Evolutionary conservation across 2,329 filamentous ascomycete species (phyloP), one percentile per base, ranked within the genome.

Genomic region (Fusarium sp.): DNA sequence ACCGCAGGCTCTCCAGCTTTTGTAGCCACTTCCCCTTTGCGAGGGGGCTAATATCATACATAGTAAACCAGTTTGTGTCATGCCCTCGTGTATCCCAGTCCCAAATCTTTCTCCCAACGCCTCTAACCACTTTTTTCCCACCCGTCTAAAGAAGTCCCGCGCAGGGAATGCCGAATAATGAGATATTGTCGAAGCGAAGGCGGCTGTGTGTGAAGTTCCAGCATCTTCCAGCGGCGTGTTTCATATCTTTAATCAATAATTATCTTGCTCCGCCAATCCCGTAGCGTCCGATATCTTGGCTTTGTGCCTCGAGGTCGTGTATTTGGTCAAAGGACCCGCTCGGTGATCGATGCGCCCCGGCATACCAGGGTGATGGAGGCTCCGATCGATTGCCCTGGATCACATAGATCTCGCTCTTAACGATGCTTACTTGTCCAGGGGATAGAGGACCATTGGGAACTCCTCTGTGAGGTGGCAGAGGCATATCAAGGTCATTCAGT

Each of bases 391-490:
- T 73, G 28, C 78, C 78, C 58, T 82, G 77, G 16, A 81, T 80
- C 47, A 82, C 72, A 54, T 78, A 79, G 43, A 79, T 71, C 50
- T 82, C 81, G 68, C 79, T 82, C 34, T 74, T 78, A 37, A 70
- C 73, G 11, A 76, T 71, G 28, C 62, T 73, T 9, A 36, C 30
- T 58, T 77, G 39, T 56, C 72, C 51, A 36, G 64, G 58, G 15
- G 73, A 69, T 11, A 68, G 51, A 23, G 36, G 63, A 39, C 60
- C 50, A 15, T 62, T 57, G 28, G 46, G 31, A 43, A 36, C 71
- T 59, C 66, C 75, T 54, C 66, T 68, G n/a, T 65, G 64, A 13
- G 64, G 73, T 13, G 70, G 69, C 37, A 76, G 68, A 11, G 70
- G 66, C n/a, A 71, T 61, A 41, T 67, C 50, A 9, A 68, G 50